Evolutionary conservation across 306 rosid genomes (phyloP).

Genomic region (Lathyrus tuberosus): DNA sequence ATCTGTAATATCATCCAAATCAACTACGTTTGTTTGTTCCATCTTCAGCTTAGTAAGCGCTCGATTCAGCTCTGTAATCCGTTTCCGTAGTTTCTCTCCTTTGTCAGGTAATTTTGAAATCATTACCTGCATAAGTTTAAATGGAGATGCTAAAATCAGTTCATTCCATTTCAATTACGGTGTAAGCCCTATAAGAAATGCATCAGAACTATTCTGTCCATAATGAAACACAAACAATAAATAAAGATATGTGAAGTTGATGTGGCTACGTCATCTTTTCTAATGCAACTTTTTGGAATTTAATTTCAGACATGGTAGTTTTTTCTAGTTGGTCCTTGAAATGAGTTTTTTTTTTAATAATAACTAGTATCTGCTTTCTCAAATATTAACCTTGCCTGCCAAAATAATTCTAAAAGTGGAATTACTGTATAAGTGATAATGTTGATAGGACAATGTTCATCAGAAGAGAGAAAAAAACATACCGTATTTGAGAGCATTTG

Average conservation of each 20-base stretch:
- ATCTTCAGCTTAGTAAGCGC: constrained; percentile 49
- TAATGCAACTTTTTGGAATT: too few species aligned
- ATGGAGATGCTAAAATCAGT: constrained; percentile 17
- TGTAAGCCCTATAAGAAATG: neutral
- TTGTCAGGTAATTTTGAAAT: constrained; percentile 76
- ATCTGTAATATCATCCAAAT: constrained; percentile 61
- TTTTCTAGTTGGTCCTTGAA: neutral
- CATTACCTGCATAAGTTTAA: constrained; percentile 54
- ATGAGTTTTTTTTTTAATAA: neutral
- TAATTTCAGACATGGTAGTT: neutral
- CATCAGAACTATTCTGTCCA: constrained; percentile 1
- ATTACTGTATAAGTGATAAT: neutral
- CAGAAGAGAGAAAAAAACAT: constrained; percentile 24
- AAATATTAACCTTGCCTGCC: neutral
- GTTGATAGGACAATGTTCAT: neutral
- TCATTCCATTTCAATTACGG: constrained; percentile 3
- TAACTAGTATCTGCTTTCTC: neutral
- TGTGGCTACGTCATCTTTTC: too few species aligned
- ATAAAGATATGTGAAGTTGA: too few species aligned
- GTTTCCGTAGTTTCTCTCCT: constrained; percentile 64
- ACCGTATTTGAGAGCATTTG: constrained; percentile 71
- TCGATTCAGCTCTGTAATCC: constrained; percentile 54
- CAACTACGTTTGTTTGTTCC: constrained; percentile 41
- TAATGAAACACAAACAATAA: too few species aligned
- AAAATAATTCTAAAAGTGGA: neutral